Evolutionary conservation across 305 asterid species (phyloP).

Genomic region (Fraxinus paxiana): DNA sequence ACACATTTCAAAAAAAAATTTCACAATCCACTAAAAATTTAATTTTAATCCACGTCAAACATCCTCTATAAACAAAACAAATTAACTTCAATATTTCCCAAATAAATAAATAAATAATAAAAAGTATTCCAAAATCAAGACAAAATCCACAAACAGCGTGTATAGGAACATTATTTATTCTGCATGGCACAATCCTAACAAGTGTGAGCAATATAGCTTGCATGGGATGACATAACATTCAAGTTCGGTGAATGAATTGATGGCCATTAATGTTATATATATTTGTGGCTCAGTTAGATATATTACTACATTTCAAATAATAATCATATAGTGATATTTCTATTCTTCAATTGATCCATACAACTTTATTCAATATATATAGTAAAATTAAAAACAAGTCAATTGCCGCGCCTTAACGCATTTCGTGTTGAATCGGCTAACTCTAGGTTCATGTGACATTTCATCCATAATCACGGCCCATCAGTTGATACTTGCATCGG

Average conservation of each 20-base stretch:
- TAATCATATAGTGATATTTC: neutral
- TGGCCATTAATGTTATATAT: neutral
- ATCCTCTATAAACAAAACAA: neutral
- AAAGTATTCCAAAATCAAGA: neutral
- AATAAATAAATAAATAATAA: no score
- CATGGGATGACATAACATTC: slow-evolving; percentile 33
- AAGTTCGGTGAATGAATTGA: slow-evolving; percentile 1
- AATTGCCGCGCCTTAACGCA: neutral
- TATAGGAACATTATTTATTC: neutral
- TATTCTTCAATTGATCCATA: neutral
- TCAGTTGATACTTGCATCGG: neutral
- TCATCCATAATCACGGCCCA: neutral
- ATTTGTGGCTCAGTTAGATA: neutral
- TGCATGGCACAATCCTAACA: slow-evolving; percentile 23
- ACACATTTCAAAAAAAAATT: no score
- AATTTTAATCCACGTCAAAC: no score
- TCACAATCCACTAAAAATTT: no score
- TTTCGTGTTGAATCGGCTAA: neutral
- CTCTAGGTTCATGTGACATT: neutral
- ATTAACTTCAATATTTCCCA: neutral
- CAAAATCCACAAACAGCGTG: neutral
- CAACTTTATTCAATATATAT: no score
- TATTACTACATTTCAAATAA: neutral
- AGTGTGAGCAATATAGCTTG: slow-evolving; percentile 31
- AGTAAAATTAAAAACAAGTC: no score